Conservation (phyloP, 768 basidiomycete species). For the Xerocomellus amylosporus region DNA sequence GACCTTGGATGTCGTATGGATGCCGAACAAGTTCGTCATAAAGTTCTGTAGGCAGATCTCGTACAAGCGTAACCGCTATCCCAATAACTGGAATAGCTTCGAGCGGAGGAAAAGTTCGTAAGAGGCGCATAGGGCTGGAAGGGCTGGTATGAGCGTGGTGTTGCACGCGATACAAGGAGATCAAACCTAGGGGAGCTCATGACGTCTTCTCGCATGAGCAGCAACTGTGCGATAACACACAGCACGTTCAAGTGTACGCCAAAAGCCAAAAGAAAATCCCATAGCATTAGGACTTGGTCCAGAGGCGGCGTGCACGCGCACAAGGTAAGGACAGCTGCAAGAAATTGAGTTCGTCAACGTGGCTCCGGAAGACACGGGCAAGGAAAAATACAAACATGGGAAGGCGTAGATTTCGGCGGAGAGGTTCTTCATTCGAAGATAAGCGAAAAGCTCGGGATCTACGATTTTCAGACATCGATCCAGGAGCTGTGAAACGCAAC, state of each 20-base stretch:
- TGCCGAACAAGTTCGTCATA: conserved; percentile 90
- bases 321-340: conserved; percentile 82
- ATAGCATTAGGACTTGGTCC: conserved; percentile 89
- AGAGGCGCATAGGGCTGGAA: conserved; percentile 85
- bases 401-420: conserved; percentile 97
- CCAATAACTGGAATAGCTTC: conserved; percentile 86
- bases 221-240: conserved; percentile 92
- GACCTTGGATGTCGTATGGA: conserved; percentile 58
- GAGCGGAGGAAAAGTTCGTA: conserved; percentile 91
- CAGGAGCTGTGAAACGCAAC: conserved; percentile 57
- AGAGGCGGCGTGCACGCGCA: conserved; percentile 97
- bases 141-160: background rate
- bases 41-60: conserved; percentile 81
- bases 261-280: conserved; percentile 97
- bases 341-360: conserved; percentile 1
- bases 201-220: conserved; percentile 86
- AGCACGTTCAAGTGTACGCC: conserved; percentile 96
- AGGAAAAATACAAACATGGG: conserved; percentile 64
- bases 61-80: conserved; percentile 90
- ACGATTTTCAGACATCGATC: conserved; percentile 91
- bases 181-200: conserved; percentile 82
- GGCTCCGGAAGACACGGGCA: background rate
- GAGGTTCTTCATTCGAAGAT: conserved; percentile 86
- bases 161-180: background rate
- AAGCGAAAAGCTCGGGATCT: conserved; percentile 78